Base-by-base conservation (phyloP, 2,329 filamentous ascomycete species). In the Eutypa lata region DNA sequence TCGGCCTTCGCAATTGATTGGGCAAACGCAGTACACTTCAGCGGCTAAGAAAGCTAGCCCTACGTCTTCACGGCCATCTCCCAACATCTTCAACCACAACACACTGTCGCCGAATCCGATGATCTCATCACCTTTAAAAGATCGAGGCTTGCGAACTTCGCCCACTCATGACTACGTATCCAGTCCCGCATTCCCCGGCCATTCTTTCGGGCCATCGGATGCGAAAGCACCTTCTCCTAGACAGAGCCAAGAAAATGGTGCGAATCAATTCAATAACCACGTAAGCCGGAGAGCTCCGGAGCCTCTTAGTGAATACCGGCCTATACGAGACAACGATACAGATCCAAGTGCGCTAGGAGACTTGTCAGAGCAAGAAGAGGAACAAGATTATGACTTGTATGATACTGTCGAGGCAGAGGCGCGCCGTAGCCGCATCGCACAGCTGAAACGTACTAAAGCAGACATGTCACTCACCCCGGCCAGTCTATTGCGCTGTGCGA, bases 51-150 rank as follows among this genome's bases (percentile, higher is more conserved):
- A 69, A 22, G 65, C 71, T 45, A 84, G 80, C 53, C 81, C 81
- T 19, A 83, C 81, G 0, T 83, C 80, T 1, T 84, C 81, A 1
- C 73, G 81, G 11, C 81, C 81, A 0, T 84, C 81, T 1, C 81
- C 81, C 0, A 69, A 75, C 42, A 59, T 76, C 3, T 74, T 79
- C 11, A 60, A 61, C 14, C 65, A 71, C 22, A 72, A 78, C 48
- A 68, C 71, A 1, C 75, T 77, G 3, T 80, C 79, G 2, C 73
- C 78, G 1, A 77, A 76, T 43, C 65, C 68, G 2, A 62, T 72
- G 42, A 57, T 67, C 2, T 74, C 70, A 0, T 83, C 80, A 1
- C 79, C 80, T 0, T 62, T 81, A 2, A 81, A 80, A 61, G 71
- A 76, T 35, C 73, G 76, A 24, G 73, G 73, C 16, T 71, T 78